Percentiles rank a stretch among this genome's conserved stretches.
These are phyloP conservation scores for Harringtonia lauricola DNA, from an alignment of 2,329 filamentous ascomycete genomes.

Conservation along the genomic window DNA sequence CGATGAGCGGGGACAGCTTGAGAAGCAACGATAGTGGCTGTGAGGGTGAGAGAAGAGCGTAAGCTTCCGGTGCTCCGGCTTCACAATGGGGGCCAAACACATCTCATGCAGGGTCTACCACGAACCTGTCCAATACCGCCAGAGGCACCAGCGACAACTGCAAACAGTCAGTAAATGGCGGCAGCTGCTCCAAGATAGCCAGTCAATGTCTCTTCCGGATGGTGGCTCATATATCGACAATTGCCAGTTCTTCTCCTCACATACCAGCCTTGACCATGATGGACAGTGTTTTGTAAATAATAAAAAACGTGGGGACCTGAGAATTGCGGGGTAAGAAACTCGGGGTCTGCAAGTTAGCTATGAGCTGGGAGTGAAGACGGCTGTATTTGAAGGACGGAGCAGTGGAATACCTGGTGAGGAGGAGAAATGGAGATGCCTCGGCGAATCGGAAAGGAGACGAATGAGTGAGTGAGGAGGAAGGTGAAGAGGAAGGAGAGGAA, in stretches of 20 bases:
- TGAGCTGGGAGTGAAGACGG: background rate
- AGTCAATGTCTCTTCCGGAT: too few species aligned
- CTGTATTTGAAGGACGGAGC: too few species aligned
- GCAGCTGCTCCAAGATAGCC: too few species aligned
- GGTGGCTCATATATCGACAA: too few species aligned
- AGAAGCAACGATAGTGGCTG: constrained; percentile 96
- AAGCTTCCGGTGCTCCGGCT: constrained; percentile 5
- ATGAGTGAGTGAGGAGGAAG: background rate
- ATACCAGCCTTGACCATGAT: constrained; percentile 29
- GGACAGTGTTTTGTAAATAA: constrained; percentile 5
- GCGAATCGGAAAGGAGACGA: background rate
- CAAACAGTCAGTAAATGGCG: background rate
- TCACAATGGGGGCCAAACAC: too few species aligned
- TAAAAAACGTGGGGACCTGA: constrained; percentile 2
- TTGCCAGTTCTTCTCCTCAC: too few species aligned
- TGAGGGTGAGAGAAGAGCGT: background rate
- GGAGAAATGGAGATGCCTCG: too few species aligned
- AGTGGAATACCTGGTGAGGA: too few species aligned
- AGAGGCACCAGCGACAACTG: constrained; percentile 85
- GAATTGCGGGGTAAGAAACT: constrained; percentile 14
- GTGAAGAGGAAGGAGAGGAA: background rate
- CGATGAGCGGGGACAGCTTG: constrained; percentile 78
- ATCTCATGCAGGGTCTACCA: background rate
- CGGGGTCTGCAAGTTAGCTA: background rate
- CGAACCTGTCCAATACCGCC: constrained; percentile 94